Base-by-base conservation (phyloP, 331 rosid species). In the Quercus phellos region DNA sequence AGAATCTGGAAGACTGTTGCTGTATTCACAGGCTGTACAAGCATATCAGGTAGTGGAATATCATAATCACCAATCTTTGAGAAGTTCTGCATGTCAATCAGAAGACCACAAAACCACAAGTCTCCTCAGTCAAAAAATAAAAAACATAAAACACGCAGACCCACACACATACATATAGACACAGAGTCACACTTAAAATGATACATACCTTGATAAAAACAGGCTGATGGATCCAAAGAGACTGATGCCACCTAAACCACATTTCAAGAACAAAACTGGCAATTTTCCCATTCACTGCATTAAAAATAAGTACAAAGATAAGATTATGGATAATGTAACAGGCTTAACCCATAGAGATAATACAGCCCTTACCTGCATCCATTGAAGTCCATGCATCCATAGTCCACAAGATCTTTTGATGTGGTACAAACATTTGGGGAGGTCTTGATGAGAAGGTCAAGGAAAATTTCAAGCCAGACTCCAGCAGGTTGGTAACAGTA, bases 201-300 rank as follows among this genome's bases (percentile, higher is more conserved):
- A 43, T 19, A 51, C 53, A 61, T 75, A 90, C 97, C 97, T 89
- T 81, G 24, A 81, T 69, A 82, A 80, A 82, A 18, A 74, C 77
- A 76, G 96, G 90, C 53, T 78, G 76, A 80, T 78, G 83, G 12
- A 34, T 84, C 99, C 99, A 94, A 79, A 94, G 72, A 18, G 94
- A 89, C 77, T 92, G 90, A 88, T 94, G 99, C 98, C 98, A 92
- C 72, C 86, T 85, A 82, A 92, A 90, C 99, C 99, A 94, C 91
- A 92, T 85, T 82, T 94, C 99, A 5, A 86, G 82, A 78, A 85
- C 78, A 86, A 89, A 91, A 75, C 94, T 88, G 9, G 87, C 85
- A 72, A 87, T 68, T 74, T 88, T 91, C 69, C 53, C 71, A 76
- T 81, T 76, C 69, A 80, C 99, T 94, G 78, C 61, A 81, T 73